These are phyloP conservation scores for Harringtonia aguacate DNA, from an alignment of 2,329 filamentous ascomycete species.

Conservation along the genomic window DNA sequence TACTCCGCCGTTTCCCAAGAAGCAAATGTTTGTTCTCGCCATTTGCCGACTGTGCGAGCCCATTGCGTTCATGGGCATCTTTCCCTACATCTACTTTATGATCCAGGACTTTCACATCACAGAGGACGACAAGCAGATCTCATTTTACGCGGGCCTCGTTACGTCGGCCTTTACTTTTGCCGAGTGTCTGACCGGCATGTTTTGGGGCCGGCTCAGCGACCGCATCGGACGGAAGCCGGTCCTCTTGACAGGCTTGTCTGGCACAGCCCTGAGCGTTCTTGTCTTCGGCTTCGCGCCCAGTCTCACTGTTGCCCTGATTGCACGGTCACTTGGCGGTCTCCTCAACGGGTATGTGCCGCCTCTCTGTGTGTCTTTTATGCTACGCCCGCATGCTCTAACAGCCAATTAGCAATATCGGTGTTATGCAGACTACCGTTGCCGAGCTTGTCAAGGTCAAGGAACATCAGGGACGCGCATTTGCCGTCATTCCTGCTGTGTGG, in stretches of 20 bases:
- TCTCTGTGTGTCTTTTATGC: background rate
- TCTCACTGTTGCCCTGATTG: constrained; percentile 72
- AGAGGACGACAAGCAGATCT: constrained; percentile 66
- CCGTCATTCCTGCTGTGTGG: constrained; percentile 98
- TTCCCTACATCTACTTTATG: constrained; percentile 98
- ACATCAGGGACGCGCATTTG: constrained; percentile 89
- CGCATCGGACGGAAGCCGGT: constrained; percentile 87
- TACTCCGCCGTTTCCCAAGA: constrained; percentile 24
- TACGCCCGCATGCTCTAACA: constrained; percentile 5
- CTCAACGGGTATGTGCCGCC: constrained; percentile 66
- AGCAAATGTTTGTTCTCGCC: constrained; percentile 44
- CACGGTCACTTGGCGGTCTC: constrained; percentile 78
- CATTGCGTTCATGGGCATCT: constrained; percentile 99
- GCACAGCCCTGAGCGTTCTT: constrained; percentile 86
- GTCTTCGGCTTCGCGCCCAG: constrained; percentile 84
- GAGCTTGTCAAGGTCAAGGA: constrained; percentile 89
- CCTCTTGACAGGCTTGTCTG: constrained; percentile 76
- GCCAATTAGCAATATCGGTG: constrained; percentile 74
- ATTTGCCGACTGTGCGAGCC: constrained; percentile 95
- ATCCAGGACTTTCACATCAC: constrained; percentile 83
- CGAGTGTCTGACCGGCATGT: constrained; percentile 83
- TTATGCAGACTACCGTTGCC: constrained; percentile 88
- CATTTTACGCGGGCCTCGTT: constrained; percentile 89
- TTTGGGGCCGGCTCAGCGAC: constrained; percentile 92
- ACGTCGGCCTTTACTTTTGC: constrained; percentile 94